These are phyloP conservation scores for Passiflora organensis DNA, from an alignment of 345 rosid genomes.

Conservation along the genomic window DNA sequence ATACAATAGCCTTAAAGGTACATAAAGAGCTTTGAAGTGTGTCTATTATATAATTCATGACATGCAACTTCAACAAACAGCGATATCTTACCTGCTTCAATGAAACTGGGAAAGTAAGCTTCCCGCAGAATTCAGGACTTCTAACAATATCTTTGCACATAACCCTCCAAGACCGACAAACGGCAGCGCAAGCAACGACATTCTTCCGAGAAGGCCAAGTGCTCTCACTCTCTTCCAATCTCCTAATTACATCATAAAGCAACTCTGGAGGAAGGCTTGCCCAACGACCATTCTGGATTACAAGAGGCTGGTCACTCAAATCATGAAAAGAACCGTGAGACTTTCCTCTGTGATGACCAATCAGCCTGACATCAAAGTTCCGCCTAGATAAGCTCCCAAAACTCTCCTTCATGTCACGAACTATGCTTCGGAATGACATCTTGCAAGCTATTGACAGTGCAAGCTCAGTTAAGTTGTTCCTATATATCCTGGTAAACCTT, in stretches of 20 bases:
- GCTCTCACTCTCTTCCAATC: slow-evolving; percentile 61
- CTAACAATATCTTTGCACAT: slow-evolving; percentile 62
- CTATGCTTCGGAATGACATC: slow-evolving; percentile 64
- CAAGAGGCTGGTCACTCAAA: slow-evolving; percentile 38
- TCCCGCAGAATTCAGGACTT: slow-evolving; percentile 61
- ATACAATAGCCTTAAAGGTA: neutral
- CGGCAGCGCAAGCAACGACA: slow-evolving; percentile 64
- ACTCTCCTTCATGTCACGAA: slow-evolving; percentile 64
- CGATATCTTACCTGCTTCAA: slow-evolving; percentile 46
- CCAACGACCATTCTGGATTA: slow-evolving; percentile 55
- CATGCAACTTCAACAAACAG: slow-evolving; percentile 1
- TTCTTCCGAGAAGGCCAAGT: slow-evolving; percentile 58
- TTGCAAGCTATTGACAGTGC: slow-evolving; percentile 11
- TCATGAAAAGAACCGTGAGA: slow-evolving; percentile 39
- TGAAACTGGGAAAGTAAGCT: slow-evolving; percentile 60
- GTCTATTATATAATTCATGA: neutral
- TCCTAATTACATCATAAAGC: slow-evolving; percentile 52
- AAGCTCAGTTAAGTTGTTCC: neutral
- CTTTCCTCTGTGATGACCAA: slow-evolving; percentile 52
- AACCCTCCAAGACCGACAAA: slow-evolving; percentile 60
- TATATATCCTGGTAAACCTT: slow-evolving; percentile 2
- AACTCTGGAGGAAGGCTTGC: slow-evolving; percentile 65
- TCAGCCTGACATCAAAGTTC: slow-evolving; percentile 50
- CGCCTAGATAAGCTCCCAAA: slow-evolving; percentile 67
- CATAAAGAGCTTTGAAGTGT: neutral